phyloP scores from a whole-genome alignment of 371 early-diverging fungal species.

The Mucor lusitanicus region DNA sequence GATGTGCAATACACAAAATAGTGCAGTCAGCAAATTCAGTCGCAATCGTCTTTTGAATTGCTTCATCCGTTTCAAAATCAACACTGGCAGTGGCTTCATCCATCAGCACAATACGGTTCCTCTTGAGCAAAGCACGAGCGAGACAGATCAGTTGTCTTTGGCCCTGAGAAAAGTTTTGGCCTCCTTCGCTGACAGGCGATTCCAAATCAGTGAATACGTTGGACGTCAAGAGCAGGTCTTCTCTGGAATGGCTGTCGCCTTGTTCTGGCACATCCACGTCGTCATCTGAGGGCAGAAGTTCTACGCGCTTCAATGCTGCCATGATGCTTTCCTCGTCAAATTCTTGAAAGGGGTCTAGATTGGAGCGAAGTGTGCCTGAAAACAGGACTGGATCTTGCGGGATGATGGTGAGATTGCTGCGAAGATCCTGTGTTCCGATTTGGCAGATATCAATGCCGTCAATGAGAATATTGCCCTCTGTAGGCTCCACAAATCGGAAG shows the following conservation, averaged over 20 bases:
- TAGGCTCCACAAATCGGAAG: slow-evolving; percentile 75
- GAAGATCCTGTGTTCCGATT: slow-evolving; percentile 71
- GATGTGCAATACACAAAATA: slow-evolving; percentile 71
- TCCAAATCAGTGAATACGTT: slow-evolving; percentile 28
- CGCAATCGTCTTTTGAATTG: slow-evolving; percentile 63
- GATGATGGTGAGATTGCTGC: slow-evolving; percentile 74
- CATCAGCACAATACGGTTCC: slow-evolving; percentile 56
- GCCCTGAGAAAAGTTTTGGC: slow-evolving; percentile 79
- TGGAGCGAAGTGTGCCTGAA: slow-evolving; percentile 68
- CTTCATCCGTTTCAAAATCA: slow-evolving; percentile 64
- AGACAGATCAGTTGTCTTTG: slow-evolving; percentile 86
- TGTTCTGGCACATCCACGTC: neutral
- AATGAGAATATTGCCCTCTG: slow-evolving; percentile 66
- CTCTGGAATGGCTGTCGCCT: neutral
- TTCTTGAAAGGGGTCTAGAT: slow-evolving; percentile 72
- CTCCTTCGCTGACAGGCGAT: slow-evolving; percentile 62
- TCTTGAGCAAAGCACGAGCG: slow-evolving; percentile 75
- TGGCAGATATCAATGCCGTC: slow-evolving; percentile 78
- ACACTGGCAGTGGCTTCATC: slow-evolving; percentile 66
- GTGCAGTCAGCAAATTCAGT: slow-evolving; percentile 64
- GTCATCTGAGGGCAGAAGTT: slow-evolving; percentile 31
- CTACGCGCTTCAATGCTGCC: slow-evolving; percentile 58
- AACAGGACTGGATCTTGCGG: slow-evolving; percentile 88
- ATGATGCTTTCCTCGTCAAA: slow-evolving; percentile 66
- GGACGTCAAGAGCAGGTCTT: slow-evolving; percentile 1